These are phyloP conservation scores for Microsporum canis DNA, from an alignment of 2,329 filamentous ascomycete species.

Conservation along the genomic window DNA sequence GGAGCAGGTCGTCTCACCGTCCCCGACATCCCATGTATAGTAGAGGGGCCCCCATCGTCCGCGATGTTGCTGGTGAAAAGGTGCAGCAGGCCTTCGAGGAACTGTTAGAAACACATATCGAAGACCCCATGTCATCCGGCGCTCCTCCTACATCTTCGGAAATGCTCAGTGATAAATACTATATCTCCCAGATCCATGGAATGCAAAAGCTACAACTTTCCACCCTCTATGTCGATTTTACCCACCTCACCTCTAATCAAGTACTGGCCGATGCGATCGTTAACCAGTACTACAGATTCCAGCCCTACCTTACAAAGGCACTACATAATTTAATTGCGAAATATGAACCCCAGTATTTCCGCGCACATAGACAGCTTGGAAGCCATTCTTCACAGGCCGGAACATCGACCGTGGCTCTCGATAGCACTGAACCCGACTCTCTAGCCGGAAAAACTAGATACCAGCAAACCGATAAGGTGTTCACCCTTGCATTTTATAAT, in stretches of 20 bases:
- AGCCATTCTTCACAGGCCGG: conserved; percentile 56
- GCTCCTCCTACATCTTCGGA: conserved; percentile 42
- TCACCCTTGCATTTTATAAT: conserved; percentile 88
- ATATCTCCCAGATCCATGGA: conserved; percentile 55
- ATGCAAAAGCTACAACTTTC: conserved; percentile 51
- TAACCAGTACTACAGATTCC: conserved; percentile 85
- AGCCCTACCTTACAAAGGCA: conserved; percentile 78
- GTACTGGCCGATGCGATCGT: conserved; percentile 77
- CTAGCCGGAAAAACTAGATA: conserved; percentile 66
- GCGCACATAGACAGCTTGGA: conserved; percentile 76
- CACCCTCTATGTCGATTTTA: conserved; percentile 57
- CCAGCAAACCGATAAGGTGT: conserved; percentile 94
- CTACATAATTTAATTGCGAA: conserved; percentile 90
- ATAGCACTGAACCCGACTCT: conserved; percentile 42
- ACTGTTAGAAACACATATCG: conserved; percentile 50
- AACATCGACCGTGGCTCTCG: conserved; percentile 50
- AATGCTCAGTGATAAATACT: conserved; percentile 51
- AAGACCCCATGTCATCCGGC: conserved; percentile 46
- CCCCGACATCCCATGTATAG: conserved; percentile 39
- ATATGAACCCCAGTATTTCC: conserved; percentile 87
- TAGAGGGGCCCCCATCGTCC: conserved; percentile 46
- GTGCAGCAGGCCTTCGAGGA: conserved; percentile 53
- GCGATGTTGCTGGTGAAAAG: conserved; percentile 51
- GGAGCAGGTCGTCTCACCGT: conserved; percentile 38
- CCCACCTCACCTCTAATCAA: conserved; percentile 67